phyloP scores from a whole-genome alignment of 768 basidiomycete genomes.

The Lentinula edodes region DNA sequence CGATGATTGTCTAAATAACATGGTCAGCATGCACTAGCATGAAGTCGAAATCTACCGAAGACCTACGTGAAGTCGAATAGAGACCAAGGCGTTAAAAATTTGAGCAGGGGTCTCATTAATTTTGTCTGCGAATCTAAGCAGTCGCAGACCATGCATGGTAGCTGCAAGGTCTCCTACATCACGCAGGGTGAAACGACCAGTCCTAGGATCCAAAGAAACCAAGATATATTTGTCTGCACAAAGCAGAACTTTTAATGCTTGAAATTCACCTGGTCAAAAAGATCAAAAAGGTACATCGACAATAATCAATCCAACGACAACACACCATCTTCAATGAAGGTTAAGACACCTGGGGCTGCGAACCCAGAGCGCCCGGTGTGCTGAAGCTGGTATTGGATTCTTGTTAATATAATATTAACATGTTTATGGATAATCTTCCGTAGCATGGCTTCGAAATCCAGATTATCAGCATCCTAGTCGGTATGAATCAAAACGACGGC shows the following conservation, averaged over 20 bases:
- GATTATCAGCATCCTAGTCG: conserved; percentile 49
- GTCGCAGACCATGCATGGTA: conserved; percentile 65
- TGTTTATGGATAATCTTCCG: conserved; percentile 61
- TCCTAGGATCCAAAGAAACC: conserved; percentile 74
- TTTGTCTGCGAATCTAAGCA: conserved; percentile 48
- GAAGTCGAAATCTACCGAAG: background rate
- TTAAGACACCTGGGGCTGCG: conserved; percentile 53
- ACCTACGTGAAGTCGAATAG: conserved; percentile 60
- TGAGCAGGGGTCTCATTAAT: conserved; percentile 66
- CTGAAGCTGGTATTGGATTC: conserved; percentile 41
- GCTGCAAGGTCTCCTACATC: conserved; percentile 81
- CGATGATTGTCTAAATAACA: conserved; percentile 63
- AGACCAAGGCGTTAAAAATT: conserved; percentile 51
- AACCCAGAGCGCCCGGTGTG: conserved; percentile 56
- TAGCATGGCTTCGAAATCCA: conserved; percentile 73
- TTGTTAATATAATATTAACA: conserved; percentile 50
- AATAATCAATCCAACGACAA: background rate
- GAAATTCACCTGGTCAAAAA: conserved; percentile 37
- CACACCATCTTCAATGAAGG: conserved; percentile 52
- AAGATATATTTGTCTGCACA: conserved; percentile 74
- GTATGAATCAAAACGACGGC: background rate
- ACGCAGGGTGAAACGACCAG: conserved; percentile 70
- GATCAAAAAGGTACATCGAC: background rate
- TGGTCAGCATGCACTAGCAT: background rate
- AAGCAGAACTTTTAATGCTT: conserved; percentile 61